A percentile compares a stretch with the other conserved stretches of the same genome.
phyloP scores from a whole-genome alignment of 352 stramenopile species.

The Phytophthora pseudosyringae region DNA sequence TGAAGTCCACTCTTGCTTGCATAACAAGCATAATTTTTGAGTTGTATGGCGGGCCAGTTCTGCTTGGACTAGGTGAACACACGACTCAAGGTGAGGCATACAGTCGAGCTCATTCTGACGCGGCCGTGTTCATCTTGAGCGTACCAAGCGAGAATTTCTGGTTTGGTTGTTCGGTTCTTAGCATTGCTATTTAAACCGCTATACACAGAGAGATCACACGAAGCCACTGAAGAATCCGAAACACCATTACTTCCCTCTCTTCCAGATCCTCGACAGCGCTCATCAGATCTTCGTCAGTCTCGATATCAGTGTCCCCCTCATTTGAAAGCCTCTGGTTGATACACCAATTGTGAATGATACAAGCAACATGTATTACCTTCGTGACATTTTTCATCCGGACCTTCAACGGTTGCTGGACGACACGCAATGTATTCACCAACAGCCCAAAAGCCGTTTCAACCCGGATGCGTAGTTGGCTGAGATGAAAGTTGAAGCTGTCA shows the following conservation, averaged over 20 bases:
- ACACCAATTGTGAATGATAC: conserved; percentile 17
- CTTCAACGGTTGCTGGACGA: conserved; percentile 12
- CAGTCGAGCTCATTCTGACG: too few species aligned
- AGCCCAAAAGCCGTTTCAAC: conserved; percentile 27
- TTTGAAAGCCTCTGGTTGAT: neutral
- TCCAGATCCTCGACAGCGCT: neutral
- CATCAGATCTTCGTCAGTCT: neutral
- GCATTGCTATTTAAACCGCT: too few species aligned
- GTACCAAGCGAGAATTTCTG: too few species aligned
- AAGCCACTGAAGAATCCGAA: neutral
- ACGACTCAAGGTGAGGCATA: too few species aligned
- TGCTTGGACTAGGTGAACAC: too few species aligned
- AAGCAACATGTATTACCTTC: conserved; percentile 4
- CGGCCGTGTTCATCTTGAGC: too few species aligned
- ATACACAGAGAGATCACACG: neutral
- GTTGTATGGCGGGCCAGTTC: too few species aligned
- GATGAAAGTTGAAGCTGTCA: too few species aligned
- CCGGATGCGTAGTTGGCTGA: conserved; percentile 7
- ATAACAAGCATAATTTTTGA: too few species aligned
- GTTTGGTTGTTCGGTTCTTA: too few species aligned
- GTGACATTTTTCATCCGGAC: conserved; percentile 10
- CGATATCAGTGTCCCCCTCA: neutral
- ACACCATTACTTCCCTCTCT: neutral
- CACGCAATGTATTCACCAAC: conserved; percentile 20
- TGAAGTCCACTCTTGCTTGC: too few species aligned